Evolutionary conservation across 2,329 filamentous ascomycete genomes (phyloP).

Genomic region (Colletotrichum noveboracense): DNA sequence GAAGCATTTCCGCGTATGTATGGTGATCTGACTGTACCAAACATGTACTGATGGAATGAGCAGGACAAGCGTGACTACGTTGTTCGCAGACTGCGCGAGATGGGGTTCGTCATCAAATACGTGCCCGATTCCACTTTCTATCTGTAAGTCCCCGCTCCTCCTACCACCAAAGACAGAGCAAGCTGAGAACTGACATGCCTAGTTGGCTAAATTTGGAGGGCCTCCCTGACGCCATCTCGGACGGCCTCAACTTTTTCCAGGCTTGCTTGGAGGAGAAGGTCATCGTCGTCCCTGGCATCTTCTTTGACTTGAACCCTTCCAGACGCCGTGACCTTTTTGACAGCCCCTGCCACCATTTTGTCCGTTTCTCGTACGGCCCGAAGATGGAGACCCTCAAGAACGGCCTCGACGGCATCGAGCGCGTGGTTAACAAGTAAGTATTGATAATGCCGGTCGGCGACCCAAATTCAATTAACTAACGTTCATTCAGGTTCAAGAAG

Average conservation of each 20-base stretch:
- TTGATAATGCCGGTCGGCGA: not conserved
- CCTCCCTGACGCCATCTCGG: constrained; percentile 81
- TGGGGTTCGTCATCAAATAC: constrained; percentile 86
- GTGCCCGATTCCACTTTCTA: constrained; percentile 95
- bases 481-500: not conserved
- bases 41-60: constrained; percentile 24
- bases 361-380: constrained; percentile 84
- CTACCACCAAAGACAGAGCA: not conserved
- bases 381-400: constrained; percentile 79
- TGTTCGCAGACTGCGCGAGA: constrained; percentile 76
- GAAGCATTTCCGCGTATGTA: constrained; percentile 74
- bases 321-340: constrained; percentile 92
- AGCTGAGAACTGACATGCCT: not conserved
- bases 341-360: constrained; percentile 91
- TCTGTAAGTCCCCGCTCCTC: constrained; percentile 61
- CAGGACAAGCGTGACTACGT: constrained; percentile 91
- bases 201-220: constrained; percentile 66
- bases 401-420: constrained; percentile 85
- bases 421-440: constrained; percentile 74
- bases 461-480: not conserved
- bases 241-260: constrained; percentile 96
- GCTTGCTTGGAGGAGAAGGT: constrained; percentile 92
- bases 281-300: constrained; percentile 96
- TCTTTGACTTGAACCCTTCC: constrained; percentile 94
- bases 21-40: not conserved